phyloP scores from a whole-genome alignment of 441 rosid species.

The Croton laevigatus region DNA sequence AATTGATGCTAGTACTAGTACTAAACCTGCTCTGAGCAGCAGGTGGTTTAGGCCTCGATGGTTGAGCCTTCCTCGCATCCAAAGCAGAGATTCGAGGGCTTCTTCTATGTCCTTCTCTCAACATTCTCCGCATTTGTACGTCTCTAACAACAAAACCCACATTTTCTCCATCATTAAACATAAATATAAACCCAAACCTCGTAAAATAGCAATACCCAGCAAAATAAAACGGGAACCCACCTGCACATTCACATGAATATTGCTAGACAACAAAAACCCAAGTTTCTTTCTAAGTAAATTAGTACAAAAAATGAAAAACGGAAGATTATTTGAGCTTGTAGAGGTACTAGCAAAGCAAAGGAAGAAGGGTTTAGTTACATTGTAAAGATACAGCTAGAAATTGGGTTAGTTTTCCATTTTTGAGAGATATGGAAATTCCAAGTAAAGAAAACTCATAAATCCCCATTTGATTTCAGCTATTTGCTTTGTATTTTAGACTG shows the following conservation, averaged over 20 bases:
- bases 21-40: conserved; percentile 2
- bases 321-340: neutral
- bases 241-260: conserved; percentile 29
- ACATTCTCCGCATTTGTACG: conserved; percentile 32
- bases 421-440: conserved; percentile 25
- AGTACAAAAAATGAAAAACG: neutral
- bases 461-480: neutral
- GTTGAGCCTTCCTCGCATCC: conserved; percentile 35
- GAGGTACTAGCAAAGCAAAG: too few relatives aligned
- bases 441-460: conserved; percentile 30
- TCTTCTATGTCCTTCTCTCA: conserved; percentile 47
- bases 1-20: neutral
- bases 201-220: neutral
- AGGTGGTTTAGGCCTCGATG: conserved; percentile 21
- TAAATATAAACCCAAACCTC: conserved; percentile 4
- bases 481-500: neutral
- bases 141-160: conserved; percentile 29
- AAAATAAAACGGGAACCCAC: conserved; percentile 28
- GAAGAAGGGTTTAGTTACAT: conserved; percentile 1
- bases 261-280: neutral
- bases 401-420: conserved; percentile 18
- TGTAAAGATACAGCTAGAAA: conserved; percentile 24
- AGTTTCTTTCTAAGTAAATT: neutral
- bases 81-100: conserved; percentile 47
- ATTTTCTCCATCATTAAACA: conserved; percentile 7